These are phyloP conservation scores for Annulohypoxylon maeteangense DNA, from an alignment of 495 filamentous ascomycete genomes.

Conservation along the genomic window DNA sequence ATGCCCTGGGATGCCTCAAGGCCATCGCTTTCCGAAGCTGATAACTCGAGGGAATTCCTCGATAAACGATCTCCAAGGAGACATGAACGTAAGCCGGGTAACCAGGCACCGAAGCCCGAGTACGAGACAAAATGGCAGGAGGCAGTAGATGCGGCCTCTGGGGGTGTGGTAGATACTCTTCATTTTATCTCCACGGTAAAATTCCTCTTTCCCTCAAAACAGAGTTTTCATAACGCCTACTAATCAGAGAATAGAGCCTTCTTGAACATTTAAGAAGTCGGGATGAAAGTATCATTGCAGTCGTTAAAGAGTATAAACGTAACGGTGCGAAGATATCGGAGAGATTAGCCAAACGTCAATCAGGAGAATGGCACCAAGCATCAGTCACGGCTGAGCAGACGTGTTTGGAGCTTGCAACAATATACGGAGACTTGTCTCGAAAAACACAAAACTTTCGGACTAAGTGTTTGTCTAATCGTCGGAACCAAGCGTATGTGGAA, in stretches of 20 bases:
- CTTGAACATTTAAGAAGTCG: slow-evolving; percentile 33
- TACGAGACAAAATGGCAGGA: slow-evolving; percentile 30
- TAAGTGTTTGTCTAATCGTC: slow-evolving; percentile 25
- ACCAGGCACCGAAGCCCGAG: neutral
- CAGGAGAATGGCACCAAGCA: slow-evolving; percentile 19
- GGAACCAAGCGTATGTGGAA: slow-evolving; percentile 27
- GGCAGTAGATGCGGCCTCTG: slow-evolving; percentile 32
- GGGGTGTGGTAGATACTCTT: slow-evolving; percentile 31
- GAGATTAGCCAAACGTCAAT: slow-evolving; percentile 21
- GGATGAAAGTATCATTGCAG: slow-evolving; percentile 28
- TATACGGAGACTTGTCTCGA: slow-evolving; percentile 31
- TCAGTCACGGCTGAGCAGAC: slow-evolving; percentile 17
- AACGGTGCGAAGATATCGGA: slow-evolving; percentile 26
- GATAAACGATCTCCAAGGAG: neutral
- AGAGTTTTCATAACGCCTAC: neutral
- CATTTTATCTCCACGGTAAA: slow-evolving; percentile 32
- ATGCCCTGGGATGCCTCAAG: neutral
- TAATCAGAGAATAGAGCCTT: slow-evolving; percentile 19
- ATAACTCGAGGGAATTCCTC: neutral
- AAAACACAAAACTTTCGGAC: slow-evolving; percentile 24
- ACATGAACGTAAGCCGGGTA: neutral
- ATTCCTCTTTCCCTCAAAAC: neutral
- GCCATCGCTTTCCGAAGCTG: neutral
- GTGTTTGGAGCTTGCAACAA: slow-evolving; percentile 18
- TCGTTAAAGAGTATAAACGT: slow-evolving; percentile 33